Conservation (phyloP, 768 basidiomycete genomes). For the Mycena galericulata region DNA sequence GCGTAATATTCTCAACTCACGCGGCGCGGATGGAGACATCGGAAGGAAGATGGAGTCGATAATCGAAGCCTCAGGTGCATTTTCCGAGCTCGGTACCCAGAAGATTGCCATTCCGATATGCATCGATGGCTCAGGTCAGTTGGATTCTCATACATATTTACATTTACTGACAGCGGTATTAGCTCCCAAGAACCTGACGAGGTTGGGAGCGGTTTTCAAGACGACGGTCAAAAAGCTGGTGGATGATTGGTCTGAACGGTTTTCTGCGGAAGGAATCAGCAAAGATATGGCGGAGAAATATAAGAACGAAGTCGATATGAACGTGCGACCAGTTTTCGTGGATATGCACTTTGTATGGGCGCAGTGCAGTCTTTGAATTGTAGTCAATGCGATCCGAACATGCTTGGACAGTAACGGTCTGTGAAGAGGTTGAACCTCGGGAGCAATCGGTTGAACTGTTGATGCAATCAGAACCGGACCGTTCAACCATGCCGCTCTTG, state of each 20-base stretch:
- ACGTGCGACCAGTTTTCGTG: not conserved
- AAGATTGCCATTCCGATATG: slow-evolving; percentile 9
- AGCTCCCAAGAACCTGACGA: not conserved
- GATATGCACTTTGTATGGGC: slow-evolving; percentile 13
- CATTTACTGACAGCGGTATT: not conserved
- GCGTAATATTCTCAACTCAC: not conserved
- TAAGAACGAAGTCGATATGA: not conserved
- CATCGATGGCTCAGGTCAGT: not conserved
- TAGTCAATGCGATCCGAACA: too few relatives aligned
- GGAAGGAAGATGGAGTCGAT: slow-evolving; percentile 9
- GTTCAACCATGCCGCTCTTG: too few relatives aligned
- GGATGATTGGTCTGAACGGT: not conserved
- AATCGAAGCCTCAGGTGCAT: not conserved
- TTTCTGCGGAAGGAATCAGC: slow-evolving; percentile 11
- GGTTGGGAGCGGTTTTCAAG: not conserved
- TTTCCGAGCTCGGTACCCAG: slow-evolving; percentile 2
- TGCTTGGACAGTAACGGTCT: too few relatives aligned
- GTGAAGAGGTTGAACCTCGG: too few relatives aligned
- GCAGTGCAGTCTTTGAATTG: not conserved
- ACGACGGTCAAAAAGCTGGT: not conserved
- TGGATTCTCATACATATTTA: too few relatives aligned
- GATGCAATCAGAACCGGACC: too few relatives aligned
- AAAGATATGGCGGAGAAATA: slow-evolving; percentile 8
- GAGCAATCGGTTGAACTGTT: too few relatives aligned
- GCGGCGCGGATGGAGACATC: slow-evolving; percentile 2